Evolutionary conservation across 331 rosid species (phyloP).

Genomic region (Erythrophleum ivorense): DNA sequence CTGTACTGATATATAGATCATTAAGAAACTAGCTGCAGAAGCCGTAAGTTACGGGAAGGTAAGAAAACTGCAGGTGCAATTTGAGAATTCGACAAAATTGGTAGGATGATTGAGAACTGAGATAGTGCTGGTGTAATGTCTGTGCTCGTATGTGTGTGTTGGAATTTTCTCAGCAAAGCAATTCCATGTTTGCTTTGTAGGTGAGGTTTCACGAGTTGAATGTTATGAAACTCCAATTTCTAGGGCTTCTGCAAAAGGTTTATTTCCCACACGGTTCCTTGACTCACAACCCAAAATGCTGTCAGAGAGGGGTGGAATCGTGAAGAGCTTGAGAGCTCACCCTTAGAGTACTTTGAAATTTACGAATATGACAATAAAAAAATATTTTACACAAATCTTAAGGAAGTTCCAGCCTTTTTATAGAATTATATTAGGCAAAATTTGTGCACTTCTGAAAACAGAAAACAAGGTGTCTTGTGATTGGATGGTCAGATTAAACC

Average conservation of each 20-base stretch:
- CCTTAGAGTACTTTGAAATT: background rate
- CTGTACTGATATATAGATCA: constrained; percentile 45
- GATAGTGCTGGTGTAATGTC: constrained; percentile 30
- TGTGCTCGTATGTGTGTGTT: constrained; percentile 39
- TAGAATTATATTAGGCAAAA: too few species aligned
- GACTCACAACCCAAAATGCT: background rate
- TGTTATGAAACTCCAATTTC: constrained; percentile 2
- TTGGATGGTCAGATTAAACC: too few species aligned
- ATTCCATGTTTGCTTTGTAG: background rate
- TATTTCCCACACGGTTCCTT: background rate
- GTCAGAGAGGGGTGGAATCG: too few species aligned
- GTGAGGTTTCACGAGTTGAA: constrained; percentile 22
- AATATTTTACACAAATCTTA: too few species aligned
- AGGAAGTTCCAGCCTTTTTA: too few species aligned
- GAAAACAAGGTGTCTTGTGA: too few species aligned
- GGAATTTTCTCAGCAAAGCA: constrained; percentile 14
- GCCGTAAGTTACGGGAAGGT: constrained; percentile 38
- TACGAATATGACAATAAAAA: background rate
- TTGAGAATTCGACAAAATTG: constrained; percentile 38
- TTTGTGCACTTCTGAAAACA: too few species aligned
- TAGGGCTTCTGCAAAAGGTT: background rate
- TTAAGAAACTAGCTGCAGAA: constrained; percentile 42
- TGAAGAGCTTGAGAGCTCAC: background rate
- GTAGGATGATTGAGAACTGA: constrained; percentile 30
- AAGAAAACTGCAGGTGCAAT: constrained; percentile 28